Conservation (phyloP, 176 grass and related monocot species). For the Areca catechu region DNA sequence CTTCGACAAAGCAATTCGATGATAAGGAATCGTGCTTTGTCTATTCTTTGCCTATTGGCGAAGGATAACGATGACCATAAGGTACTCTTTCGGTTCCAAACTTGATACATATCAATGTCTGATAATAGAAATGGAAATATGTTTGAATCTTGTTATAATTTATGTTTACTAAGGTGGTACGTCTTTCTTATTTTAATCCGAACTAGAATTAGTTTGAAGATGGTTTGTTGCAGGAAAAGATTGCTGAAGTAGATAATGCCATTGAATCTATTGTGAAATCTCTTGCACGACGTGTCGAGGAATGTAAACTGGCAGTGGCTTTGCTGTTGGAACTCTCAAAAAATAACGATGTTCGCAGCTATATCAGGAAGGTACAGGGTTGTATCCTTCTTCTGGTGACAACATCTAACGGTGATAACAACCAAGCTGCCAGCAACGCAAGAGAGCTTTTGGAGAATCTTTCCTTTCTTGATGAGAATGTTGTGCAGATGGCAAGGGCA, state of each 20-base stretch:
- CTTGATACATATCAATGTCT: background rate
- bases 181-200: too few species aligned
- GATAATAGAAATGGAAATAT: too few species aligned
- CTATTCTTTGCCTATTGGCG: background rate
- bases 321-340: slow-evolving; percentile 6
- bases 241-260: slow-evolving; percentile 3
- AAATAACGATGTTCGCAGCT: background rate
- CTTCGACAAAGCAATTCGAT: background rate
- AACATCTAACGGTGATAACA: background rate
- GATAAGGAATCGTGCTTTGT: background rate
- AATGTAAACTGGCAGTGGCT: background rate
- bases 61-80: background rate
- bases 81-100: background rate
- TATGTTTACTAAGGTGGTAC: too few species aligned
- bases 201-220: background rate
- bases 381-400: slow-evolving; percentile 4
- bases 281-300: background rate
- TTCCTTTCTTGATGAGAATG: background rate
- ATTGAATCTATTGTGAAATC: slow-evolving; percentile 1
- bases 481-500: background rate
- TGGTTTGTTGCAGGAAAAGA: slow-evolving; percentile 3
- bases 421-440: slow-evolving; percentile 1
- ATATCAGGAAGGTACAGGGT: background rate
- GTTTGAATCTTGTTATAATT: too few species aligned
- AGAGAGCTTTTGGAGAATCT: slow-evolving; percentile 9